Conservation (phyloP, 495 filamentous ascomycete species). For the Aspergillus hancockii region DNA sequence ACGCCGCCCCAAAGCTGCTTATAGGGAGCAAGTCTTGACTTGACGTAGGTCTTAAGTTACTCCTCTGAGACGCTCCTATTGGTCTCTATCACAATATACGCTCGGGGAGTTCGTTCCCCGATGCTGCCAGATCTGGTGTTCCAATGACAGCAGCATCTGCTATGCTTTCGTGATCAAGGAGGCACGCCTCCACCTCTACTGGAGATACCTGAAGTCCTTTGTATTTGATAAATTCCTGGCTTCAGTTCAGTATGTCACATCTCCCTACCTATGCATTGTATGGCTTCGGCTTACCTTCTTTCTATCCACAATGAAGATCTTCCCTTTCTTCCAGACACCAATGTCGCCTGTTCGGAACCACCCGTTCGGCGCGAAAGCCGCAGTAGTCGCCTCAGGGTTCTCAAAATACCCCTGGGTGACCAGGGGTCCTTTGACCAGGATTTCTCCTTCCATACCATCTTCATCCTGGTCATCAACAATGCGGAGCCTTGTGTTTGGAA, state of each 20-base stretch:
- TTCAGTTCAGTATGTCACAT: background rate
- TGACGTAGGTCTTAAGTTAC: conserved; percentile 18
- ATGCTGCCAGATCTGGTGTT: conserved; percentile 11
- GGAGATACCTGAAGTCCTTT: conserved; percentile 24
- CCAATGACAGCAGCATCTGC: conserved; percentile 22
- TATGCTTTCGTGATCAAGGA: conserved; percentile 14
- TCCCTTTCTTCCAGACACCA: conserved; percentile 64
- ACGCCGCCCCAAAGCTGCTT: conserved; percentile 22
- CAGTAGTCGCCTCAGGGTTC: conserved; percentile 71
- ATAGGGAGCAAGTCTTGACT: conserved; percentile 16
- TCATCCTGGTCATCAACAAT: conserved; percentile 13
- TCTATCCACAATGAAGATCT: conserved; percentile 19
- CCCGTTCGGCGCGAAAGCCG: conserved; percentile 69
- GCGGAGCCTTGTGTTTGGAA: conserved; percentile 17
- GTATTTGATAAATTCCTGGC: conserved; percentile 23
- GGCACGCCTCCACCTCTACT: conserved; percentile 21
- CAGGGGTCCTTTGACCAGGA: conserved; percentile 19
- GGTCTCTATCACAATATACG: conserved; percentile 20
- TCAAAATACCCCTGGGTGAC: conserved; percentile 75
- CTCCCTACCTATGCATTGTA: background rate
- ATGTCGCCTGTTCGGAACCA: conserved; percentile 92
- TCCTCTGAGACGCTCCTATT: conserved; percentile 10
- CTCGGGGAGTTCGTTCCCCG: conserved; percentile 27
- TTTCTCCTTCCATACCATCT: conserved; percentile 19
- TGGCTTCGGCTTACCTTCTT: conserved; percentile 13